Percentiles rank a stretch among this genome's conserved stretches.
phyloP scores from a whole-genome alignment of 2,329 filamentous ascomycete species.

The Rhynchosporium secalis region DNA sequence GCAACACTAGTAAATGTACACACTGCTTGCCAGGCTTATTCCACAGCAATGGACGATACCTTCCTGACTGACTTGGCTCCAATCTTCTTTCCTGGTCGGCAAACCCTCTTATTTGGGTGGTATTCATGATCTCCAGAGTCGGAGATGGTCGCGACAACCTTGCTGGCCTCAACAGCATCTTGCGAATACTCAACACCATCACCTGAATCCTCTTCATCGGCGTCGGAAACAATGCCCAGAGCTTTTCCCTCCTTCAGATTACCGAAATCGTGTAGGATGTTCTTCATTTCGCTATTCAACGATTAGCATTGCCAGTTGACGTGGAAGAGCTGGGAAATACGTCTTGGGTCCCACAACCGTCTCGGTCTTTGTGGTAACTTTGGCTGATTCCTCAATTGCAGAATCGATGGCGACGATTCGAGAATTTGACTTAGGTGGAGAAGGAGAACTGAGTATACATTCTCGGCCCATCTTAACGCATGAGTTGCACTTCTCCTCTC shows the following conservation, averaged over 20 bases:
- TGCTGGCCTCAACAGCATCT: neutral
- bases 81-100: neutral
- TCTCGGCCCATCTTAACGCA: neutral
- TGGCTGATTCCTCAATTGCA: neutral
- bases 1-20: no score
- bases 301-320: neutral
- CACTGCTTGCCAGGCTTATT: neutral
- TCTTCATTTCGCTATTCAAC: neutral
- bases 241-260: slow-evolving; percentile 2
- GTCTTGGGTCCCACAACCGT: neutral
- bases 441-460: slow-evolving; percentile 1
- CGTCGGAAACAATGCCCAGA: neutral
- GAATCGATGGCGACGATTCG: neutral
- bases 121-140: neutral
- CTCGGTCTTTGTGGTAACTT: neutral
- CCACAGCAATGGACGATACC: neutral
- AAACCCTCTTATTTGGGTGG: neutral
- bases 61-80: neutral
- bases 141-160: neutral
- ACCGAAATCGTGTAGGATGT: neutral
- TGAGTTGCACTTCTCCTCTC: neutral
- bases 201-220: slow-evolving; percentile 1
- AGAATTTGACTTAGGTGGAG: neutral
- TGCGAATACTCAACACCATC: neutral
- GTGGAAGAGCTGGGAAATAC: neutral